phyloP scores from a whole-genome alignment of 176 grass and related monocot species.

The Carex littledalei region DNA sequence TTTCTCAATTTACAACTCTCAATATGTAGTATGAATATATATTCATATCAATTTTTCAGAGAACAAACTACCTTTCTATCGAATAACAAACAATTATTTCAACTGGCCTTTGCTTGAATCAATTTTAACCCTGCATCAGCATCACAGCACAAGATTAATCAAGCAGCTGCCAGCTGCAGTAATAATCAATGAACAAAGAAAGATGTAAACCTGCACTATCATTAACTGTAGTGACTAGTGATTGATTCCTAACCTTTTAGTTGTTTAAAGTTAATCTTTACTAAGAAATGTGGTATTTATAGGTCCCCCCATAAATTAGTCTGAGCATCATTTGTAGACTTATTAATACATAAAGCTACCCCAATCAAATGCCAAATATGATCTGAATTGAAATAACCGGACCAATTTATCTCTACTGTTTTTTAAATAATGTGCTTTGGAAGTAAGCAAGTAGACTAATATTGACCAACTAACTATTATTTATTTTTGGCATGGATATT shows the following conservation, averaged over 20 bases:
- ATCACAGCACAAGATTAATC: neutral
- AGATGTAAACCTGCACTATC: neutral
- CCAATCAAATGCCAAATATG: neutral
- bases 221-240: neutral
- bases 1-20: slow-evolving; percentile 15
- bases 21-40: neutral
- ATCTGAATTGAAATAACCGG: neutral
- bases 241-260: neutral
- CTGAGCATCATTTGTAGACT: slow-evolving; percentile 1
- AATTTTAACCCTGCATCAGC: neutral
- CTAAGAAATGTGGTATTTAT: neutral
- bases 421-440: neutral
- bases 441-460: neutral
- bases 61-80: neutral
- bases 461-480: neutral
- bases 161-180: neutral
- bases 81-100: neutral
- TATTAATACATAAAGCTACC: neutral
- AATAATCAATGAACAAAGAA: neutral
- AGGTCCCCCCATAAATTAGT: neutral
- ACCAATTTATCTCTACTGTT: neutral
- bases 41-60: slow-evolving; percentile 9
- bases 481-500: neutral
- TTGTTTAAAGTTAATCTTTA: neutral
- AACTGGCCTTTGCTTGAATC: neutral